phyloP scores from a whole-genome alignment of 345 rosid genomes.

The Schrenkiella parvula region DNA sequence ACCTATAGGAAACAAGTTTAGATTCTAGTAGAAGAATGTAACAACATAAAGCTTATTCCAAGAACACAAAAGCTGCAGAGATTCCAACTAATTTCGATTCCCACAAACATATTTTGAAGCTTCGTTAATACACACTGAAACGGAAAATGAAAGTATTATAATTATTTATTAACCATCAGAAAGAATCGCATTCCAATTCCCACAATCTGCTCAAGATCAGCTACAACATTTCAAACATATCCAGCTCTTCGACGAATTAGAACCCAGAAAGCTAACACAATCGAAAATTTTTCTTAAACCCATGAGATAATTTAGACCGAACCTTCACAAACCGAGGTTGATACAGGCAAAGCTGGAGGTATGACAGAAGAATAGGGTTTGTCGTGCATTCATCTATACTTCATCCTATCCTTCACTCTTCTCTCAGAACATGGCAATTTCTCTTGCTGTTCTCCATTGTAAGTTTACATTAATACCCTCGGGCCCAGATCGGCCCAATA shows the following conservation, averaged over 20 bases:
- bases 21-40: not conserved
- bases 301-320: not conserved
- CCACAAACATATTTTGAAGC: not conserved
- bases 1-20: not conserved
- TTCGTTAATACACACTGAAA: not conserved
- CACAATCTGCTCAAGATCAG: not conserved
- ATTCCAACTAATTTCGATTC: not conserved
- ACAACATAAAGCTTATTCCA: not conserved
- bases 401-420: constrained; percentile 27
- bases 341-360: not conserved
- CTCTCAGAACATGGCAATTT: not conserved
- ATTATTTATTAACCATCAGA: not conserved
- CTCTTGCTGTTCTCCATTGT: not conserved
- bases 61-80: not conserved
- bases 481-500: constrained; percentile 28
- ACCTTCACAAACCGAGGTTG: not conserved
- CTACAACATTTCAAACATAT: not conserved
- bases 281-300: not conserved
- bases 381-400: constrained; percentile 16
- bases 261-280: constrained; percentile 8
- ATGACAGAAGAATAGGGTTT: constrained; percentile 13
- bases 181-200: not conserved
- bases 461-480: not conserved
- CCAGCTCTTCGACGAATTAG: not conserved
- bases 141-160: not conserved